These are phyloP conservation scores for Hypericum perforatum DNA, from an alignment of 345 rosid genomes.

Conservation along the genomic window DNA sequence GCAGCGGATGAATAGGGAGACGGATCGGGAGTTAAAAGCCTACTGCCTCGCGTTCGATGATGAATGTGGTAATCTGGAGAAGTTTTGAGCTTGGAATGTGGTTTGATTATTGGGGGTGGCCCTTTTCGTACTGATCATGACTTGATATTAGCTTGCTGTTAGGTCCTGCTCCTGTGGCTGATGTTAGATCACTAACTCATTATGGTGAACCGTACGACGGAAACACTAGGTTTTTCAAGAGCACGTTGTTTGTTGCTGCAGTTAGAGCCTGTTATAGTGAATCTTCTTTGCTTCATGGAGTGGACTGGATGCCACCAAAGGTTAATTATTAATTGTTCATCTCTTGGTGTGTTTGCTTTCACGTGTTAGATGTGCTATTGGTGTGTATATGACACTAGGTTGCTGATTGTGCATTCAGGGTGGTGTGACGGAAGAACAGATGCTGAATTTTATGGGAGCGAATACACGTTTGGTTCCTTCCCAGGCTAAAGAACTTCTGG, in stretches of 20 bases:
- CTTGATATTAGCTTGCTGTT: constrained; percentile 16
- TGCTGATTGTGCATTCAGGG: constrained; percentile 56
- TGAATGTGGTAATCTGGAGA: constrained; percentile 52
- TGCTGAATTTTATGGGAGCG: constrained; percentile 95
- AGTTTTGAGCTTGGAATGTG: background rate
- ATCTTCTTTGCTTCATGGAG: constrained; percentile 93
- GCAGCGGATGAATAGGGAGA: constrained; percentile 95
- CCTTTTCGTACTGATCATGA: constrained; percentile 1
- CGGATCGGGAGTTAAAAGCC: constrained; percentile 90
- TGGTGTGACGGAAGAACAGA: constrained; percentile 93
- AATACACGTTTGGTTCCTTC: constrained; percentile 55
- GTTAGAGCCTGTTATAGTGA: constrained; percentile 94
- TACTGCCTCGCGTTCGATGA: constrained; percentile 95
- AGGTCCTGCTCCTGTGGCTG: constrained; percentile 81
- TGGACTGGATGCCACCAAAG: constrained; percentile 99
- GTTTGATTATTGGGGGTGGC: background rate
- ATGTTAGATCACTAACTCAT: constrained; percentile 90
- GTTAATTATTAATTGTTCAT: constrained; percentile 28
- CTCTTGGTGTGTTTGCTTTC: constrained; percentile 2
- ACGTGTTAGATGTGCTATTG: background rate
- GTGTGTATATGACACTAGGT: constrained; percentile 4
- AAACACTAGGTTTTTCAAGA: constrained; percentile 80
- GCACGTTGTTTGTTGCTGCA: constrained; percentile 81
- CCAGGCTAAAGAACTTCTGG: constrained; percentile 80
- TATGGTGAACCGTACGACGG: constrained; percentile 99